phyloP scores from a whole-genome alignment of 768 basidiomycete genomes.

The Mycena olivaceomarginata region DNA sequence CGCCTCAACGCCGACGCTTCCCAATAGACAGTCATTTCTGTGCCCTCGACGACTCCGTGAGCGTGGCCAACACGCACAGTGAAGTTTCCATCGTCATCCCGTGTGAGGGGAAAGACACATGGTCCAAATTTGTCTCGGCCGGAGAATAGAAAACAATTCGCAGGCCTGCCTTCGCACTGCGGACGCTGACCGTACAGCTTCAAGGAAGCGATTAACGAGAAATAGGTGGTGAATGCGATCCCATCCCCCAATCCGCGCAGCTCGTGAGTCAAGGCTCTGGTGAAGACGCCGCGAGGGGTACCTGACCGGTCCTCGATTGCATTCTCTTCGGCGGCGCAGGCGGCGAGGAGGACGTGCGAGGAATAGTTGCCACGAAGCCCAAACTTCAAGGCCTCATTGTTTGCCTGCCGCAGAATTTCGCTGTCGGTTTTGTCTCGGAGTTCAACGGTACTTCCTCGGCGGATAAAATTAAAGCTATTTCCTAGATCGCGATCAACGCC shows the following conservation, averaged over 20 bases:
- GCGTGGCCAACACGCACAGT: slow-evolving; percentile 6
- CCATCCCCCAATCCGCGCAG: not conserved
- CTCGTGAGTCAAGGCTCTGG: not conserved
- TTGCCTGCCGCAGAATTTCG: slow-evolving; percentile 3
- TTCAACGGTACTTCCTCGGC: slow-evolving; percentile 4
- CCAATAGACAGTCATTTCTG: slow-evolving; percentile 12
- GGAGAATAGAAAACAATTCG: slow-evolving; percentile 17
- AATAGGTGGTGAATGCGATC: not conserved
- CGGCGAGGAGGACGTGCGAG: slow-evolving; percentile 27
- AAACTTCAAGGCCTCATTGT: not conserved
- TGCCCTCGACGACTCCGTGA: slow-evolving; percentile 17
- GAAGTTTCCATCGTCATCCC: not conserved
- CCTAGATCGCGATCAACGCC: slow-evolving; percentile 8
- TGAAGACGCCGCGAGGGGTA: slow-evolving; percentile 7
- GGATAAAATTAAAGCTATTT: not conserved
- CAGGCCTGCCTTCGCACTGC: slow-evolving; percentile 1
- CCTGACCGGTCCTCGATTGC: slow-evolving; percentile 15
- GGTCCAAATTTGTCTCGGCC: not conserved
- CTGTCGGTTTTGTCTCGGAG: slow-evolving; percentile 11
- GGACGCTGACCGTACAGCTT: not conserved
- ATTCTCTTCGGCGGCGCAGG: slow-evolving; percentile 18
- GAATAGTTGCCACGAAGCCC: slow-evolving; percentile 18
- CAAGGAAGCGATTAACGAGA: not conserved
- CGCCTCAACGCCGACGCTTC: not conserved
- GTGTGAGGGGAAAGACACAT: not conserved